phyloP scores from a whole-genome alignment of 2,329 filamentous ascomycete genomes.

The Paecilomyces sp. region DNA sequence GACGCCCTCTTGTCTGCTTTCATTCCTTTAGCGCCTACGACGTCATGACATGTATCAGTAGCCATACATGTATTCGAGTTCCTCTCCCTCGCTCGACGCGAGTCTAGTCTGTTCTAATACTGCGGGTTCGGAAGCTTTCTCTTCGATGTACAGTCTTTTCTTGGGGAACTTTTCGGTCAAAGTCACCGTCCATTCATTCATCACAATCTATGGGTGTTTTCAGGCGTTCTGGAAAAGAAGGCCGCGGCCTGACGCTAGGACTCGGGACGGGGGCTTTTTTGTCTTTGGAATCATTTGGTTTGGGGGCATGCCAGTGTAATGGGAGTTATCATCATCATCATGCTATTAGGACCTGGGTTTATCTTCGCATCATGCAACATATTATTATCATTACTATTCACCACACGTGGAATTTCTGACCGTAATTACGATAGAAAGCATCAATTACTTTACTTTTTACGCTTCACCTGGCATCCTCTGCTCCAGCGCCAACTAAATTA shows the following conservation, averaged over 20 bases:
- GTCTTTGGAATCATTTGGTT: not conserved
- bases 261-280: not conserved
- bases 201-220: not conserved
- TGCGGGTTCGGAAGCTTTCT: not conserved
- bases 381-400: no score
- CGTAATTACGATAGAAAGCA: no score
- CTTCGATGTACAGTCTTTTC: not conserved
- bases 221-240: not conserved
- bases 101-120: not conserved
- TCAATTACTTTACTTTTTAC: no score
- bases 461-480: no score
- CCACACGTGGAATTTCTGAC: no score
- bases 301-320: not conserved
- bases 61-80: not conserved
- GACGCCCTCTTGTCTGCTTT: not conserved
- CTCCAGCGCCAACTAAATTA: no score
- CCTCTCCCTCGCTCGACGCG: not conserved
- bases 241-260: not conserved
- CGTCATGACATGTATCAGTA: constrained; percentile 2
- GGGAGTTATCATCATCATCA: not conserved
- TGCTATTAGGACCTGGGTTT: not conserved
- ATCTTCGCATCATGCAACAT: no score
- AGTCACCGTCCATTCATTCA: not conserved
- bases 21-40: constrained; percentile 1
- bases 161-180: not conserved